phyloP scores from a whole-genome alignment of 306 rosid species.

The Lagenaria siceraria region DNA sequence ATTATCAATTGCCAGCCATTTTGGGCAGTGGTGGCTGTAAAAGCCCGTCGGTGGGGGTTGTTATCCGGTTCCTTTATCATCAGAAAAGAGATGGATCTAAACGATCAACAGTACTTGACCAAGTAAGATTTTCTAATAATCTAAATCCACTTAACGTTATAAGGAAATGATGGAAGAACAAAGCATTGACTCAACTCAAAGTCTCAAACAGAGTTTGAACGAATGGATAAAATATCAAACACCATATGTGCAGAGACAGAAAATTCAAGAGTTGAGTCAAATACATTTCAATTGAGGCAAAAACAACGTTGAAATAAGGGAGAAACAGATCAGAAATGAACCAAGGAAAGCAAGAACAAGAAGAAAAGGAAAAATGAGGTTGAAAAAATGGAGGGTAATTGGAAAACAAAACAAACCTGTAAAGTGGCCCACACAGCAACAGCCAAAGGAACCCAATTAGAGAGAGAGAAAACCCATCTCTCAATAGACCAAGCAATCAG shows the following conservation, averaged over 20 bases:
- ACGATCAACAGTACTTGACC: not conserved
- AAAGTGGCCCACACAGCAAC: conserved; percentile 69
- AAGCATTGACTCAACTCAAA: conserved; percentile 2
- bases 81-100: not conserved
- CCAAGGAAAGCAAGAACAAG: not conserved
- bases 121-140: not conserved
- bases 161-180: not conserved
- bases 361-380: not conserved
- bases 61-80: not conserved
- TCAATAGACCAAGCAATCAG: conserved; percentile 69
- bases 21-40: not conserved
- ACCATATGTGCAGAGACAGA: not conserved
- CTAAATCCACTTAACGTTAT: not conserved
- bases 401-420: conserved; percentile 39
- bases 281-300: not conserved
- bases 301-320: not conserved
- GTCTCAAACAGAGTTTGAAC: not conserved
- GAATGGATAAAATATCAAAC: not conserved
- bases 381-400: not conserved
- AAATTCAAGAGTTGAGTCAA: not conserved
- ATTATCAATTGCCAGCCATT: not conserved
- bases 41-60: not conserved
- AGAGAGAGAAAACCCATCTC: conserved; percentile 74
- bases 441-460: conserved; percentile 77
- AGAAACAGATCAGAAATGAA: not conserved